Percentiles rank a stretch among this genome's conserved stretches.
phyloP scores from a whole-genome alignment of 2,329 filamentous ascomycete species.

The Alternaria dauci region DNA sequence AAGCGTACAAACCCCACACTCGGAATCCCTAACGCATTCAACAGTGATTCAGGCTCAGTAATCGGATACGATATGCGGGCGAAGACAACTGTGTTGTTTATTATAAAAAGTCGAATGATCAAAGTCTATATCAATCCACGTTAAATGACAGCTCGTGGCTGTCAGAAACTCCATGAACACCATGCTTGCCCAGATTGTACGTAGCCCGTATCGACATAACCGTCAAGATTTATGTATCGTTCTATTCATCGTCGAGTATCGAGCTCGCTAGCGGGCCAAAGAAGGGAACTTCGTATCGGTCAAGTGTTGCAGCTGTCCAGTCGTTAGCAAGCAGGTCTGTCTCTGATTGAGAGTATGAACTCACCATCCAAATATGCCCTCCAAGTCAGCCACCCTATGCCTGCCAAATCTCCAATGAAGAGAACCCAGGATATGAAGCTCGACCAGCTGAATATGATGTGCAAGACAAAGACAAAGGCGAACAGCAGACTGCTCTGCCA shows the following conservation, averaged over 20 bases:
- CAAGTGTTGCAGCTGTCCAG: slow-evolving; percentile 65
- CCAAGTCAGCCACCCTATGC: slow-evolving; percentile 79
- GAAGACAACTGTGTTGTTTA: too few relatives aligned
- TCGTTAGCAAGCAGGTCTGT: slow-evolving; percentile 14
- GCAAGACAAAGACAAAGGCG: slow-evolving; percentile 72
- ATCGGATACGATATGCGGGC: too few relatives aligned
- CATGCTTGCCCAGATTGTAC: slow-evolving; percentile 7
- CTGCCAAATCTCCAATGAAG: slow-evolving; percentile 74
- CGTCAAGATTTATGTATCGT: not conserved
- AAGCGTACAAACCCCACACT: too few relatives aligned
- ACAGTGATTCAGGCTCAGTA: too few relatives aligned
- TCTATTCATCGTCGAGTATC: slow-evolving; percentile 85
- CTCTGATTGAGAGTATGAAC: slow-evolving; percentile 21
- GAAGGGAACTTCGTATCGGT: slow-evolving; percentile 83
- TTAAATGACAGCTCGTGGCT: not conserved
- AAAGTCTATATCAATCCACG: not conserved
- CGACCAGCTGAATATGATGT: slow-evolving; percentile 88
- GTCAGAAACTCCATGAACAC: slow-evolving; percentile 20
- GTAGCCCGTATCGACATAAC: not conserved
- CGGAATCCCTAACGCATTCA: too few relatives aligned
- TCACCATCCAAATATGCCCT: slow-evolving; percentile 86
- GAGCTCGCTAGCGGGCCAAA: slow-evolving; percentile 86
- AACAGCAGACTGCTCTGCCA: slow-evolving; percentile 93
- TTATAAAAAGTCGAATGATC: not conserved
- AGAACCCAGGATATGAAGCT: slow-evolving; percentile 83